Evolutionary conservation across 225 moss, liverwort and hornwort species (phyloP).

Genomic region (Marchantia polymorpha): DNA sequence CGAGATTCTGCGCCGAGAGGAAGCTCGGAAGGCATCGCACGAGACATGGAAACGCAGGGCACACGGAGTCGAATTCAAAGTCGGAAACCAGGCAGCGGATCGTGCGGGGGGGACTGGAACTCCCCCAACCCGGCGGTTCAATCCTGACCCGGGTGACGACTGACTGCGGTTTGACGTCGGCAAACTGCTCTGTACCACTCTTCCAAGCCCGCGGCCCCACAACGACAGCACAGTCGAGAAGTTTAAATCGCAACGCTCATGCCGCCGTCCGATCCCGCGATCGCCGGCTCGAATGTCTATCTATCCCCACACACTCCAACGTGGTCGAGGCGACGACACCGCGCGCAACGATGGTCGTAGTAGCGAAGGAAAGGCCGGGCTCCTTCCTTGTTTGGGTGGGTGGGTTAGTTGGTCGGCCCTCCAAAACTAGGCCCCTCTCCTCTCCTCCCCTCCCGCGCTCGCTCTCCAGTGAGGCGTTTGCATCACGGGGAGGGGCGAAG

Average conservation of each 20-base stretch:
- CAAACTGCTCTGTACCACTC: slow-evolving; percentile 1
- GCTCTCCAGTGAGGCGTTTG: background rate
- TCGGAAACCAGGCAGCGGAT: background rate
- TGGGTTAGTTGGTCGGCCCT: background rate
- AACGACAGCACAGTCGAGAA: background rate
- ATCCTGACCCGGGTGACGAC: background rate
- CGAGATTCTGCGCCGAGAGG: background rate
- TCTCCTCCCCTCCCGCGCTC: no score
- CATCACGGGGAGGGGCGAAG: background rate
- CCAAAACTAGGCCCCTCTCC: background rate
- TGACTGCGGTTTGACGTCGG: slow-evolving; percentile 5
- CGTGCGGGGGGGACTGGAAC: background rate
- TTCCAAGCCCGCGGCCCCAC: slow-evolving; percentile 6
- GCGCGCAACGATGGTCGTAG: no score
- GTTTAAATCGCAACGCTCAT: background rate
- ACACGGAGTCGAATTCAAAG: background rate
- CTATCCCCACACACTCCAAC: background rate
- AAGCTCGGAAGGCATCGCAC: background rate
- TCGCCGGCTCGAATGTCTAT: background rate
- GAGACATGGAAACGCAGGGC: background rate
- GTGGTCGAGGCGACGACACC: background rate
- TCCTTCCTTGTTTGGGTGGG: background rate
- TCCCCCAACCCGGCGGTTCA: background rate
- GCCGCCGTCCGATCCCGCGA: background rate
- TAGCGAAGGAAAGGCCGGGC: background rate